These are phyloP conservation scores for Epichloe sibirici DNA, from an alignment of 2,329 filamentous ascomycete species.

Conservation along the genomic window DNA sequence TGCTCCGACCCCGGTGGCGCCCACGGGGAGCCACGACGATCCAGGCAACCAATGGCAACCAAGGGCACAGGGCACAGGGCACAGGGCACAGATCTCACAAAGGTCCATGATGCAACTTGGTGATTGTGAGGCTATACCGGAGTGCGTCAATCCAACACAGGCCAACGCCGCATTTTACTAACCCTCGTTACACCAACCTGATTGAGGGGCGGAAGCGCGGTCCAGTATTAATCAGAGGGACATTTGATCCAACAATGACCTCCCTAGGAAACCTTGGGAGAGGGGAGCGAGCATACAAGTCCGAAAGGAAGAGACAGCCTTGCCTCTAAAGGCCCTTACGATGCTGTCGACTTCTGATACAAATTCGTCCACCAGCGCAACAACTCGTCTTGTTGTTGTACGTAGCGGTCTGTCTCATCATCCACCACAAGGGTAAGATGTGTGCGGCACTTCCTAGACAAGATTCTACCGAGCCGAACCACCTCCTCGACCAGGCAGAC, in stretches of 20 bases:
- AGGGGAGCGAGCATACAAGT: too few relatives aligned
- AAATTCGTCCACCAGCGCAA: background rate
- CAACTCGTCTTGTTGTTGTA: background rate
- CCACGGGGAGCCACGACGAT: background rate
- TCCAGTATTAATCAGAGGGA: background rate
- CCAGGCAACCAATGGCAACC: background rate
- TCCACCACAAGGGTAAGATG: background rate
- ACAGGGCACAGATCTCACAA: constrained; percentile 2
- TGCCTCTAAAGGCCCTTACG: too few relatives aligned
- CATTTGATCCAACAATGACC: background rate
- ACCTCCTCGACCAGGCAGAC: constrained; percentile 1
- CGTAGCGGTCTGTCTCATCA: background rate
- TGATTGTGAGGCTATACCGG: background rate
- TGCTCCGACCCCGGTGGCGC: background rate
- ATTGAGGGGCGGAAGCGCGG: background rate
- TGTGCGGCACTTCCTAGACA: background rate
- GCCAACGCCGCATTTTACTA: background rate
- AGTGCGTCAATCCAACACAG: background rate
- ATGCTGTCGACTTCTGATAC: background rate
- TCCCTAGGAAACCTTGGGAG: too few relatives aligned
- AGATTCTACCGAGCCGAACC: constrained; percentile 3
- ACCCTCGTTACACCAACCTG: too few relatives aligned
- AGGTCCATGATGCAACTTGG: background rate
- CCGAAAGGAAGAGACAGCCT: too few relatives aligned
- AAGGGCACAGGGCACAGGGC: background rate